These are phyloP conservation scores for Backusella liffmaniae DNA, from an alignment of 192 early-diverging fungal genomes.

Conservation along the genomic window DNA sequence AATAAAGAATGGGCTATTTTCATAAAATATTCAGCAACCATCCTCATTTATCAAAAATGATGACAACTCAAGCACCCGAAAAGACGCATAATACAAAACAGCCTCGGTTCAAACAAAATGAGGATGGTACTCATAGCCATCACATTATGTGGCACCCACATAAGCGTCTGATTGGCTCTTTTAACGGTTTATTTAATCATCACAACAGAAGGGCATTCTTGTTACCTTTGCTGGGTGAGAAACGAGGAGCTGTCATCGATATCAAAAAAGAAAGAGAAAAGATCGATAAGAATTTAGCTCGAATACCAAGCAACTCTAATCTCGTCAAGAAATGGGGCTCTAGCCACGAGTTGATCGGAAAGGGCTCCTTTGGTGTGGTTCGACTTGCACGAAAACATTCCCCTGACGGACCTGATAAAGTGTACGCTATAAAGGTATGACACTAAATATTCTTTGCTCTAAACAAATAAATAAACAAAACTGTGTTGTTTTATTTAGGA, in stretches of 20 bases:
- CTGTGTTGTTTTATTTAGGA: constrained; percentile 53
- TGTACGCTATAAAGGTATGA: constrained; percentile 46
- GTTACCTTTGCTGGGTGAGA: constrained; percentile 25
- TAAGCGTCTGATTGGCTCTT: constrained; percentile 5
- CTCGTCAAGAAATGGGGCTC: constrained; percentile 42
- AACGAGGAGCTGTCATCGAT: constrained; percentile 6
- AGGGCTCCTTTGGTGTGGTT: constrained; percentile 44
- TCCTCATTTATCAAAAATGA: neutral
- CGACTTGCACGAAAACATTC: constrained; percentile 40
- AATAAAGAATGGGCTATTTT: neutral
- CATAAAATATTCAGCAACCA: neutral
- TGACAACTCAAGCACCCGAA: neutral
- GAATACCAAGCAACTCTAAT: constrained; percentile 17
- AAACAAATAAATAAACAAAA: neutral
- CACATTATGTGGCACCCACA: constrained; percentile 23
- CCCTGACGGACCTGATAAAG: constrained; percentile 28
- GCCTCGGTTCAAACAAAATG: constrained; percentile 26
- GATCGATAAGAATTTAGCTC: constrained; percentile 10
- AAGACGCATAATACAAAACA: neutral
- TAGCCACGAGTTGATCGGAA: constrained; percentile 42
- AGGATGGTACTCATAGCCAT: constrained; percentile 31
- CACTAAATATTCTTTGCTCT: neutral
- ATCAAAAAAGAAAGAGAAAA: constrained; percentile 11
- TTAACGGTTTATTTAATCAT: constrained; percentile 17
- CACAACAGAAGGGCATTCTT: constrained; percentile 14